Percentiles rank a stretch among this genome's conserved stretches.
Evolutionary conservation across 306 rosid species (phyloP).

Genomic region (Cyamopsis tetragonoloba): DNA sequence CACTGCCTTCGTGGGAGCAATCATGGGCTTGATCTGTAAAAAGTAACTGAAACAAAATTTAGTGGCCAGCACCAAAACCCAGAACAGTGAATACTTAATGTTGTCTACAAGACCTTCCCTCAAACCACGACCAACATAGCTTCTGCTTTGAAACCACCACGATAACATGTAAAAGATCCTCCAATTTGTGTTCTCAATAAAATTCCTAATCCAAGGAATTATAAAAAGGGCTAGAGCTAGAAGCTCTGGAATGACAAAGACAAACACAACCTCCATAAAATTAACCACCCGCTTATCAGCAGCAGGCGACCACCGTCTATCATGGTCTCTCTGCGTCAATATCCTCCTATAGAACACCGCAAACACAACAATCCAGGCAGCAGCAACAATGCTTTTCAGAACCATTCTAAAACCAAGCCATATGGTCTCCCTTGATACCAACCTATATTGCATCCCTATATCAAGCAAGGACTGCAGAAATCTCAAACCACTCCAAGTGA

Average conservation of each 20-base stretch:
- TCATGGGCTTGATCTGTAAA: conserved; percentile 87
- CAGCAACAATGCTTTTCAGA: conserved; percentile 73
- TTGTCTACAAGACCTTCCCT: conserved; percentile 90
- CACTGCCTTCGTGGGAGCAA: conserved; percentile 61
- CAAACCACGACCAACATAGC: conserved; percentile 92
- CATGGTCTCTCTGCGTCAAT: conserved; percentile 63
- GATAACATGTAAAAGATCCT: conserved; percentile 68
- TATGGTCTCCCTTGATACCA: conserved; percentile 81
- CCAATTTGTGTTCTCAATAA: conserved; percentile 86
- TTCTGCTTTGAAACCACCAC: conserved; percentile 94
- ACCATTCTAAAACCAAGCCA: conserved; percentile 77
- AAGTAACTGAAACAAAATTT: conserved; percentile 85
- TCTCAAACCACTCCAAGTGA: conserved; percentile 87
- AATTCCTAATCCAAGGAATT: conserved; percentile 85
- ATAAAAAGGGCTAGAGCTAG: conserved; percentile 65
- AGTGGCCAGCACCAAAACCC: conserved; percentile 77
- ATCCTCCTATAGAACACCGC: conserved; percentile 73
- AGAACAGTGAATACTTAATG: conserved; percentile 69
- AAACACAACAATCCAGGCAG: conserved; percentile 62
- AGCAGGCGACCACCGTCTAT: conserved; percentile 55
- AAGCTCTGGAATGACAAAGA: conserved; percentile 75
- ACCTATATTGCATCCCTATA: conserved; percentile 68
- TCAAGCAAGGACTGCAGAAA: conserved; percentile 76
- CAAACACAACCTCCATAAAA: conserved; percentile 59
- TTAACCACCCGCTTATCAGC: conserved; percentile 53